These are phyloP conservation scores for Rhododendron vialii DNA, from an alignment of 148 eudicot genomes.

Conservation along the genomic window DNA sequence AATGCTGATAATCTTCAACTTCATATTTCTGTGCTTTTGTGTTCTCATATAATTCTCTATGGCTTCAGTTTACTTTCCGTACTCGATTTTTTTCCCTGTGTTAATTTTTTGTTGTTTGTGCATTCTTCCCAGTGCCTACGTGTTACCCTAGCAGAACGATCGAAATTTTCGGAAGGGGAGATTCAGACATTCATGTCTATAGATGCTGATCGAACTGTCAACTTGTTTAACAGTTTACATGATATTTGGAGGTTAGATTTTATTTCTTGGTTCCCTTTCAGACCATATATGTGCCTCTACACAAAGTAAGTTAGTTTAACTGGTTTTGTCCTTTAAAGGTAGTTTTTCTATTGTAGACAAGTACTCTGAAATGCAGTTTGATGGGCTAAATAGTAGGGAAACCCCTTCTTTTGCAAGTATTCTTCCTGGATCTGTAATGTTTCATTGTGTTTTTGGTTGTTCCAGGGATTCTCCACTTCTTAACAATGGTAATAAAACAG, in stretches of 20 bases:
- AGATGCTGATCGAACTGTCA: conserved; percentile 91
- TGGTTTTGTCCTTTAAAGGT: not conserved
- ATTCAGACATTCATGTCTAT: conserved; percentile 97
- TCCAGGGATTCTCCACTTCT: not conserved
- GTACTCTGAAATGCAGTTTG: not conserved
- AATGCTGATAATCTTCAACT: not conserved
- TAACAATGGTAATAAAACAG: not conserved
- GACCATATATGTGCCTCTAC: not conserved
- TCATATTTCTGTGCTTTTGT: not conserved
- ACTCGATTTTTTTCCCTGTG: not conserved
- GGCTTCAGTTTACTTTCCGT: not conserved
- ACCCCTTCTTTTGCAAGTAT: not conserved
- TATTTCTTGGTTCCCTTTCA: conserved; percentile 3
- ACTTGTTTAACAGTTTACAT: conserved; percentile 86
- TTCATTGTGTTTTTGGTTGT: not conserved
- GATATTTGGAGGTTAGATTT: conserved; percentile 87
- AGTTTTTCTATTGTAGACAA: not conserved
- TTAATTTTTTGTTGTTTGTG: not conserved
- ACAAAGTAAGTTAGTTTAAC: not conserved
- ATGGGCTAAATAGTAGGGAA: not conserved
- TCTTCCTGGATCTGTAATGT: not conserved
- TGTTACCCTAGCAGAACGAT: conserved; percentile 68
- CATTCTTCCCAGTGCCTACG: conserved; percentile 56
- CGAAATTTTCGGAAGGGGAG: conserved; percentile 85
- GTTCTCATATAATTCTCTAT: not conserved